phyloP scores from a whole-genome alignment of 2,329 filamentous ascomycete genomes.

The Fusarium lateritium region DNA sequence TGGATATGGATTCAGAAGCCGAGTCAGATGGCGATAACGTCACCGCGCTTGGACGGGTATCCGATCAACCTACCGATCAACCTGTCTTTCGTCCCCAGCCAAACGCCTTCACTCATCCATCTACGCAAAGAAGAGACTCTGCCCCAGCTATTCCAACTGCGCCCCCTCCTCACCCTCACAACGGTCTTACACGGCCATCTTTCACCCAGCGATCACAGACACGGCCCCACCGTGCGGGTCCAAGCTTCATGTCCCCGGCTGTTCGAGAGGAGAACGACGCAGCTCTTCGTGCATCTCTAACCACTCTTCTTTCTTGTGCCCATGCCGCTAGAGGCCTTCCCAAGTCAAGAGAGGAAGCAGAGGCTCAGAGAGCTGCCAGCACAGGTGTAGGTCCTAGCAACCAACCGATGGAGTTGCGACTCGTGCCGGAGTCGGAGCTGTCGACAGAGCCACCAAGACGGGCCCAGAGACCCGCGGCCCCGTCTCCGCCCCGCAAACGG shows the following conservation, averaged over 20 bases:
- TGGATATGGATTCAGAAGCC: conserved; percentile 63
- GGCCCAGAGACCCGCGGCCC: conserved; percentile 42
- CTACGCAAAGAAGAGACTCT: conserved; percentile 65
- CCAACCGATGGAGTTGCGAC: conserved; percentile 71
- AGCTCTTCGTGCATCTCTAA: conserved; percentile 91
- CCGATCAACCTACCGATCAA: conserved; percentile 66
- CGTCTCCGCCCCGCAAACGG: conserved; percentile 47
- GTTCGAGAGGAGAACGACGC: conserved; percentile 93
- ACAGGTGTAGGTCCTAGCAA: conserved; percentile 61
- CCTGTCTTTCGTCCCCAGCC: conserved; percentile 85
- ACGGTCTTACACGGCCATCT: conserved; percentile 66
- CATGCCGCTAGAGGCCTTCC: conserved; percentile 87
- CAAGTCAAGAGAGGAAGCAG: conserved; percentile 70
- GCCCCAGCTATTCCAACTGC: conserved; percentile 60
- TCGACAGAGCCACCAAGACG: conserved; percentile 55
- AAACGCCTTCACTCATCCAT: conserved; percentile 90
- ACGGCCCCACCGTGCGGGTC: conserved; percentile 61
- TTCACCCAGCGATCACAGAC: conserved; percentile 65
- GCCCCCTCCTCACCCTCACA: conserved; percentile 64
- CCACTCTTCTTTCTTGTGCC: conserved; percentile 93
- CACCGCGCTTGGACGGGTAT: conserved; percentile 80
- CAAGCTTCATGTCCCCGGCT: conserved; percentile 79
- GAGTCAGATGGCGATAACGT: conserved; percentile 79
- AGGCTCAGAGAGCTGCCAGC: conserved; percentile 53
- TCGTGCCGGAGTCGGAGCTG: conserved; percentile 74